These are phyloP conservation scores for Ustilago hordei DNA, from an alignment of 1,284 basidiomycete genomes.

Conservation along the genomic window DNA sequence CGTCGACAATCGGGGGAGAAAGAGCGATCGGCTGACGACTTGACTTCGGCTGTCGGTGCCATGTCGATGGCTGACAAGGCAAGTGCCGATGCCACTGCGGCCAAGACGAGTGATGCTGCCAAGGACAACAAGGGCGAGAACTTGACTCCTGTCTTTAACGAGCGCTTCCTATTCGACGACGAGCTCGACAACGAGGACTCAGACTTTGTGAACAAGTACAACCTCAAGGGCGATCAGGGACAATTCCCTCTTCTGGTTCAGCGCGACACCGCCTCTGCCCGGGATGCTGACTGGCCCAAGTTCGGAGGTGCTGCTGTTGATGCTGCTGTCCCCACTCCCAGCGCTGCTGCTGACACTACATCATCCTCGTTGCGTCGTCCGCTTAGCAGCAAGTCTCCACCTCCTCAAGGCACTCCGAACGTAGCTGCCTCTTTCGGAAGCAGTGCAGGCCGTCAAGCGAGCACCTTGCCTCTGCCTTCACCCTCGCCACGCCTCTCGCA, in stretches of 20 bases:
- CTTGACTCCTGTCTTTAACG: slow-evolving; percentile 63
- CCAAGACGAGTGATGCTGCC: background rate
- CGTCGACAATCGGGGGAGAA: slow-evolving; percentile 31
- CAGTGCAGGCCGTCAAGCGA: slow-evolving; percentile 36
- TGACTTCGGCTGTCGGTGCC: slow-evolving; percentile 31
- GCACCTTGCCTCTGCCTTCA: slow-evolving; percentile 41
- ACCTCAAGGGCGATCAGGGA: slow-evolving; percentile 63
- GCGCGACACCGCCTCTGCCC: slow-evolving; percentile 73
- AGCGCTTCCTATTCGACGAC: slow-evolving; percentile 67
- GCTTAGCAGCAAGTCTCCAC: slow-evolving; percentile 67
- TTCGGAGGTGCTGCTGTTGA: slow-evolving; percentile 75
- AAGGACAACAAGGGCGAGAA: slow-evolving; percentile 29
- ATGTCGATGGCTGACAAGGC: slow-evolving; percentile 31
- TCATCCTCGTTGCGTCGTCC: slow-evolving; percentile 27
- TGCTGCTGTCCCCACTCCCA: background rate
- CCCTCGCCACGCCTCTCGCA: slow-evolving; percentile 47
- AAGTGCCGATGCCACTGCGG: slow-evolving; percentile 1
- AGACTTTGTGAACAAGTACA: slow-evolving; percentile 68
- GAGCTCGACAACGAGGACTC: slow-evolving; percentile 68
- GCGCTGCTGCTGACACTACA: slow-evolving; percentile 17
- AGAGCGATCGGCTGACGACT: slow-evolving; percentile 25
- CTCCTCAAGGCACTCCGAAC: slow-evolving; percentile 69
- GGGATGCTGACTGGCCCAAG: slow-evolving; percentile 92
- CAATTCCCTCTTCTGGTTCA: slow-evolving; percentile 75
- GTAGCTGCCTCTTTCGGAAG: slow-evolving; percentile 43